Base-by-base conservation (phyloP, 495 filamentous ascomycete species). In the Emericellopsis terricola region DNA sequence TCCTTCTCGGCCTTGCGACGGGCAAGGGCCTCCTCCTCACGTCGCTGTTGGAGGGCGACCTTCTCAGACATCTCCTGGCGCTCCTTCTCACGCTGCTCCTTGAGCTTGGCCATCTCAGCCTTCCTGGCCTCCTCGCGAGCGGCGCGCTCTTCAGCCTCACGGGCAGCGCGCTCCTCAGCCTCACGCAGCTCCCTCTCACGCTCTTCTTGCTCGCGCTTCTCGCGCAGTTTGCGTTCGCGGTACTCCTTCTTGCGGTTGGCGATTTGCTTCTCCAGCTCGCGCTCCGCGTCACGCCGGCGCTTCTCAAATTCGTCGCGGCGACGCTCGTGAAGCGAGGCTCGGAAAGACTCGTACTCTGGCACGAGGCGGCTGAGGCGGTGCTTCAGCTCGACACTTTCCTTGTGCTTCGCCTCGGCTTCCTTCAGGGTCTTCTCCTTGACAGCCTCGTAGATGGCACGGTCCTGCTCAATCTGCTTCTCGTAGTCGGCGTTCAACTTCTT, bases 241-340 rank as follows among this genome's bases (percentile, higher is more conserved):
- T 78, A 71, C 46, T 94, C 86, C 69, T 81, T 84, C 50, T 77
- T 66, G 41, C 89, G 78, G 41, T 76, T 68, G 34, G 76, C 76
- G 60, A 93, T 86, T 60, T 87, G 81, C 55, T 73, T 74, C 62
- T 94, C 75, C 33, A 91, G 69, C 45, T 96, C 87, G 33, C 73
- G 72, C 63, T 94, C 81, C 19, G 89, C 89, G 45, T 78, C 73
- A 56, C 76, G 81, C 49, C 81, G 76, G 32, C 86, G 74, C 61
- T 79, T 83, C 67, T 96, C 91, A 47, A 96, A 96, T 54, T 96
- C 81, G 44, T 93, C 81, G 47, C 82, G 81, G 42, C 89, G 79
- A 49, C 83, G 76, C 50, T 85, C 76, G 33, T 77, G 76, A 18
- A 94, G 65, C 20, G 78, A 69, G 38, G 76, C 62, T 42, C 76